phyloP scores from a whole-genome alignment of 495 filamentous ascomycete species.

The Xylona heveae region DNA sequence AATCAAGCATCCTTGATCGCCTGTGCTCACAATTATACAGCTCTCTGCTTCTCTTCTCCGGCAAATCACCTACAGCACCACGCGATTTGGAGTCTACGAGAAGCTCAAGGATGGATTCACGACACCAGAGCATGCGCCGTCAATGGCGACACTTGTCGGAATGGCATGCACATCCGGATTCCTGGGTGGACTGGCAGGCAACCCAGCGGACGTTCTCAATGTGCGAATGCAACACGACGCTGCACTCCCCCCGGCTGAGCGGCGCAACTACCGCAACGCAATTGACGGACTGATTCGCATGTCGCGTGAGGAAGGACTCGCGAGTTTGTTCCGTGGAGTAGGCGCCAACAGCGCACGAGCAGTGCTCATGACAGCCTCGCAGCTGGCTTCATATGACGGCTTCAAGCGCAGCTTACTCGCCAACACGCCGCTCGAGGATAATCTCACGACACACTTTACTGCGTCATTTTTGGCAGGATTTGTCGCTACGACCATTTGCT shows the following conservation, averaged over 20 bases:
- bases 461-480: conserved; percentile 77
- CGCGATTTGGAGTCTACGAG: conserved; percentile 87
- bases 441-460: conserved; percentile 64
- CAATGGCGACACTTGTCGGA: conserved; percentile 49
- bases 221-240: conserved; percentile 97
- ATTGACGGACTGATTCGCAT: conserved; percentile 72
- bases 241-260: conserved; percentile 46
- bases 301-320: conserved; percentile 54
- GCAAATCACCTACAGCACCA: conserved; percentile 76
- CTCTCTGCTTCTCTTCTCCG: conserved; percentile 82
- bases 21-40: conserved; percentile 15
- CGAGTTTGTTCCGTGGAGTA: conserved; percentile 64
- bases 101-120: conserved; percentile 57
- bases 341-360: conserved; percentile 82
- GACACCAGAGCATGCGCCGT: conserved; percentile 26
- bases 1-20: neutral
- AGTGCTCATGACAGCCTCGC: conserved; percentile 80
- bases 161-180: conserved; percentile 72
- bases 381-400: conserved; percentile 78
- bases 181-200: conserved; percentile 74
- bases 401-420: conserved; percentile 66
- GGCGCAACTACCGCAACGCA: conserved; percentile 77
- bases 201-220: conserved; percentile 89
- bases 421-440: conserved; percentile 48
- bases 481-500: conserved; percentile 86